These are phyloP conservation scores for Urochloa ruziziensis DNA, from an alignment of 176 grass and related monocot species.

Conservation along the genomic window DNA sequence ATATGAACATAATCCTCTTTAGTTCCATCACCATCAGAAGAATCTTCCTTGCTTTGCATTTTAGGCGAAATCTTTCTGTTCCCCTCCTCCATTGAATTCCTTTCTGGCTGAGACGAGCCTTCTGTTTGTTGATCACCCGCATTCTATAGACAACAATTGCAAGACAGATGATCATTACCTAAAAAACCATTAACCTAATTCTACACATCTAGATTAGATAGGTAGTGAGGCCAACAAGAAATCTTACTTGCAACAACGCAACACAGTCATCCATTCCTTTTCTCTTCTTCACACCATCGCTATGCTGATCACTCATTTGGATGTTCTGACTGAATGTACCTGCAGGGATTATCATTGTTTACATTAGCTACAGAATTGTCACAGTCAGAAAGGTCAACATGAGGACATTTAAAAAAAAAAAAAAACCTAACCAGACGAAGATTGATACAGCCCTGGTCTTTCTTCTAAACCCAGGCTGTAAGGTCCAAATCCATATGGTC, in stretches of 20 bases:
- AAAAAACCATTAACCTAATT: constrained; percentile 11
- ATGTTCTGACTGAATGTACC: constrained; percentile 58
- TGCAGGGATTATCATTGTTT: constrained; percentile 1
- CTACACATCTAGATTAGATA: background rate
- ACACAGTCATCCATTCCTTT: constrained; percentile 36
- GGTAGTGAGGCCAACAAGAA: background rate
- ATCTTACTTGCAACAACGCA: constrained; percentile 41
- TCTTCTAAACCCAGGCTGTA: constrained; percentile 48
- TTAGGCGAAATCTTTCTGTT: constrained; percentile 40
- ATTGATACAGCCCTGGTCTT: constrained; percentile 38
- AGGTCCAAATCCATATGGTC: constrained; percentile 44
- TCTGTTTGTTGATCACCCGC: constrained; percentile 51
- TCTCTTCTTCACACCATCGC: constrained; percentile 56
- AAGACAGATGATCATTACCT: constrained; percentile 12
- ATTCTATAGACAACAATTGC: constrained; percentile 36
- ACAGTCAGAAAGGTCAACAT: background rate
- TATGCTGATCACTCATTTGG: constrained; percentile 50
- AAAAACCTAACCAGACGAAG: constrained; percentile 43
- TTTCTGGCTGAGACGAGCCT: constrained; percentile 42
- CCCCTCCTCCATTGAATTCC: constrained; percentile 42
- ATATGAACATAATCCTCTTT: constrained; percentile 94
- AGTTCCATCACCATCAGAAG: constrained; percentile 51
- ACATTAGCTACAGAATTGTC: constrained; percentile 15
- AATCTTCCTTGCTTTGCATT: constrained; percentile 53
- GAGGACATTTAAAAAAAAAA: background rate